These are phyloP conservation scores for Penicillium sp. DNA, from an alignment of 2,329 filamentous ascomycete genomes.

Conservation along the genomic window DNA sequence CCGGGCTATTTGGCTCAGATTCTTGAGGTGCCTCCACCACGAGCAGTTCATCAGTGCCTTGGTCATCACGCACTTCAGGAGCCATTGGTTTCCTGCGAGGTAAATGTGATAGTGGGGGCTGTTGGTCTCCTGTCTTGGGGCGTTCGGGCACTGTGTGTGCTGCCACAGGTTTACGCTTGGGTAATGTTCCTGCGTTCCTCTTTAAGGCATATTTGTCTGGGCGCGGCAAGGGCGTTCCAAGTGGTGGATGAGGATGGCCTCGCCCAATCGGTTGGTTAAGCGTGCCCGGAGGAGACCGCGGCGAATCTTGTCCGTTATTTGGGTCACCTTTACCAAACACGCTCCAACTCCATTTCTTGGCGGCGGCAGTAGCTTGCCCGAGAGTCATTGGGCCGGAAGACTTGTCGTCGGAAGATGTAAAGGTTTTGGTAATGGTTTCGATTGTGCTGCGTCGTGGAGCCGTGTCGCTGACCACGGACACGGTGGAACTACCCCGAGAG, in stretches of 20 bases:
- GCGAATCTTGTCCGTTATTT: slow-evolving; percentile 43
- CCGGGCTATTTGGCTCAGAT: slow-evolving; percentile 51
- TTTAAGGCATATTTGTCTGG: slow-evolving; percentile 60
- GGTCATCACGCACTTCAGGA: slow-evolving; percentile 34
- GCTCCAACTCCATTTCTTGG: slow-evolving; percentile 60
- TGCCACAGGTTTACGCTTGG: slow-evolving; percentile 65
- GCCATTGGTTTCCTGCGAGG: slow-evolving; percentile 49
- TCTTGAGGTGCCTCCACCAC: slow-evolving; percentile 66
- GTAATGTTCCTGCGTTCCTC: slow-evolving; percentile 57
- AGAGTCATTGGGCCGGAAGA: slow-evolving; percentile 45
- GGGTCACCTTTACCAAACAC: slow-evolving; percentile 48
- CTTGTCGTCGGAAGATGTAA: slow-evolving; percentile 35
- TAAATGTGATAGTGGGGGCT: slow-evolving; percentile 49
- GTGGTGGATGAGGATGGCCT: slow-evolving; percentile 77
- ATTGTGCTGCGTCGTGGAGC: slow-evolving; percentile 32
- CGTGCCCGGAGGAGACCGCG: slow-evolving; percentile 40
- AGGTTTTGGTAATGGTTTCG: slow-evolving; percentile 30
- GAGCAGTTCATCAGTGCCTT: slow-evolving; percentile 54
- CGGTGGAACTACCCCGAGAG: slow-evolving; percentile 25
- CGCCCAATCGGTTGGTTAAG: slow-evolving; percentile 74
- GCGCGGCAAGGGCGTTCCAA: slow-evolving; percentile 73
- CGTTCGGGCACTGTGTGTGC: slow-evolving; percentile 41
- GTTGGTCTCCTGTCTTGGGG: slow-evolving; percentile 33
- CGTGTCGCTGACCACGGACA: slow-evolving; percentile 32
- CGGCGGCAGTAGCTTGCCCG: slow-evolving; percentile 54